Base-by-base conservation (phyloP, 305 asterid genomes). In the Fraxinus xanthoxyloides region DNA sequence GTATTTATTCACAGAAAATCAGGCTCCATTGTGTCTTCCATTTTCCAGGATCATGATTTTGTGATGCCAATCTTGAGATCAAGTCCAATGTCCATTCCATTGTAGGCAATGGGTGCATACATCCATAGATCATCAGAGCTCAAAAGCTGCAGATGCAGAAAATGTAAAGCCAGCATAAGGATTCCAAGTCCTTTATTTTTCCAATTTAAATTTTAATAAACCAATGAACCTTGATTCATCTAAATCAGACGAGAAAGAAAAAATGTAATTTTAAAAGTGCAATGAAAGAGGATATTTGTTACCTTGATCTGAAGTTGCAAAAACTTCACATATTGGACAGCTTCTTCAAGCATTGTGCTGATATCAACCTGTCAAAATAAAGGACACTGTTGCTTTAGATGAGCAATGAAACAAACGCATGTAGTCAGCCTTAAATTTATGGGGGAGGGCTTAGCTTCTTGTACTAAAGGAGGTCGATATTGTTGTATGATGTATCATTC, bases 41-140 rank as follows among this genome's bases (percentile, higher is more conserved):
- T 63, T 36, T 36, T n/a, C 72, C 78, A 46, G 72, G 72, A 48
- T 48, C 67, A 54, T 31, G 78, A 77, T 82, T 56, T 81, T 31
- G 59, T 70, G 48, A 51, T 67, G 40, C 51, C 6, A 35, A 69
- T 40, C 43, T 61, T 56, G 31, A 36, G 38, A 24, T 83, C 77
- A 26, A 81, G 84, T 6, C 87, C 89, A 1, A 87, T 72, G 81
- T 87, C 86, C 89, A 82, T 84, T n/a, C 87, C 89, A 77, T 87
- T 84, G 85, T 82, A 87, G 23, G 89, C 89, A 80, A 87, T 80
- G 17, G 89, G 89, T 82, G 89, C 84, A 63, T 84, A 84, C 87
- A 87, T 87, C 86, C 89, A 87, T 21, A 84, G 46, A 24, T 87
- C 87, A 65, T 87, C 87, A 17, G 87, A 87, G 85, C 89, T 87